These are phyloP conservation scores for Chenopodium berlandieri DNA, from an alignment of 148 eudicot species.

Conservation along the genomic window DNA sequence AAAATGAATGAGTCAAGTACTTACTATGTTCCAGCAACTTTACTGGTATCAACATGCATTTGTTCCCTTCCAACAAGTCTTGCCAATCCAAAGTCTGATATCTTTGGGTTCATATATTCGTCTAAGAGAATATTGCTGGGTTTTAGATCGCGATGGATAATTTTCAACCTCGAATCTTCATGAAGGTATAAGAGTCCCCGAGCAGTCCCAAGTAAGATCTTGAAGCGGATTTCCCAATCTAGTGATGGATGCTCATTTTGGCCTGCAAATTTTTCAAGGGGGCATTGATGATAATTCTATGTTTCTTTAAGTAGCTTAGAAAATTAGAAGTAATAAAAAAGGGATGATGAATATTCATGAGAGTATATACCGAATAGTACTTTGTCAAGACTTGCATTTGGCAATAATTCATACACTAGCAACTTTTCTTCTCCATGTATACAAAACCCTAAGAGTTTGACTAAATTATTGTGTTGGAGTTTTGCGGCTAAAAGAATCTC, in stretches of 20 bases:
- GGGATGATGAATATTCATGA: not conserved
- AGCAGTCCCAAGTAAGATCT: slow-evolving; percentile 20
- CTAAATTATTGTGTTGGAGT: slow-evolving; percentile 26
- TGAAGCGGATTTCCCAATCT: slow-evolving; percentile 10
- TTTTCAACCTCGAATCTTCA: slow-evolving; percentile 25
- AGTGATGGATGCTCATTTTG: not conserved
- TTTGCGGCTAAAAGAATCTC: slow-evolving; percentile 22
- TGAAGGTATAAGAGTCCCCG: slow-evolving; percentile 28
- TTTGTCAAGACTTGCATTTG: slow-evolving; percentile 17
- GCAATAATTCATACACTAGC: slow-evolving; percentile 18
- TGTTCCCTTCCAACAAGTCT: slow-evolving; percentile 21
- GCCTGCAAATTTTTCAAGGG: not conserved
- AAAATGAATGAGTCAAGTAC: not conserved
- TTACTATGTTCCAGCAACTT: slow-evolving; percentile 34
- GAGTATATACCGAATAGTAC: slow-evolving; percentile 11
- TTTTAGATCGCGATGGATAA: slow-evolving; percentile 31
- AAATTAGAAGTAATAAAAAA: not conserved
- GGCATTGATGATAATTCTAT: not conserved
- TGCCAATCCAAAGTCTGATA: slow-evolving; percentile 30
- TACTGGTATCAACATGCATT: slow-evolving; percentile 17
- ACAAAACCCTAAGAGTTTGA: slow-evolving; percentile 18
- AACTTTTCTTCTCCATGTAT: slow-evolving; percentile 19
- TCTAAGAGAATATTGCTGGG: slow-evolving; percentile 21
- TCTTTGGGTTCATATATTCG: slow-evolving; percentile 19
- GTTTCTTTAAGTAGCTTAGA: not conserved